These are phyloP conservation scores for Lactifluus volemus DNA, from an alignment of 768 basidiomycete genomes.

Conservation along the genomic window DNA sequence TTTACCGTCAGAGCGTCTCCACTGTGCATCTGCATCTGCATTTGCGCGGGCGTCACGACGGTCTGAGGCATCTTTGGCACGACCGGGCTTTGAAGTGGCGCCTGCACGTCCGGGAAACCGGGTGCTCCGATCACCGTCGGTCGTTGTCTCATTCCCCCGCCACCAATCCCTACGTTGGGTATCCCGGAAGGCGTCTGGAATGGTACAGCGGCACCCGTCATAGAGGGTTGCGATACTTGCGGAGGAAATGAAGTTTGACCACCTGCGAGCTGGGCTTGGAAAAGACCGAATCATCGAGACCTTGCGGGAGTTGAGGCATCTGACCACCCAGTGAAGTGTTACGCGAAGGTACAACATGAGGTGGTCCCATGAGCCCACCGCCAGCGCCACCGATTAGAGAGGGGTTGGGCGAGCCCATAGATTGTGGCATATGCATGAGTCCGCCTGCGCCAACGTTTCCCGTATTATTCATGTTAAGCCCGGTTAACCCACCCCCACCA, in stretches of 20 bases:
- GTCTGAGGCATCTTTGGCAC: conserved; percentile 6
- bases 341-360: conserved; percentile 23
- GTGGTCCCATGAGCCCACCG: conserved; percentile 34
- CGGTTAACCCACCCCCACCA: conserved; percentile 6
- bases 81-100: conserved; percentile 16
- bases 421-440: conserved; percentile 1
- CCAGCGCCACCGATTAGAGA: conserved; percentile 26
- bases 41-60: conserved; percentile 9
- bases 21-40: conserved; percentile 14
- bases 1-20: conserved; percentile 4
- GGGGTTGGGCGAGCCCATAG: conserved; percentile 21
- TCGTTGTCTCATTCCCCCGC: conserved; percentile 19
- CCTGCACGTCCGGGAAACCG: conserved; percentile 19
- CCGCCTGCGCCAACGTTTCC: conserved; percentile 6
- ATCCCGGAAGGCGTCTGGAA: conserved; percentile 13
- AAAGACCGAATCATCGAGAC: conserved; percentile 21
- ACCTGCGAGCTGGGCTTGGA: background rate
- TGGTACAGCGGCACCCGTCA: conserved; percentile 11
- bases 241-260: conserved; percentile 11
- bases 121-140: conserved; percentile 19
- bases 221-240: conserved; percentile 17
- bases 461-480: conserved; percentile 2
- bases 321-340: conserved; percentile 19
- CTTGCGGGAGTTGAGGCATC: conserved; percentile 22
- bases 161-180: conserved; percentile 15